phyloP scores from a whole-genome alignment of 2,329 filamentous ascomycete genomes.

The Diaporthe velutina region DNA sequence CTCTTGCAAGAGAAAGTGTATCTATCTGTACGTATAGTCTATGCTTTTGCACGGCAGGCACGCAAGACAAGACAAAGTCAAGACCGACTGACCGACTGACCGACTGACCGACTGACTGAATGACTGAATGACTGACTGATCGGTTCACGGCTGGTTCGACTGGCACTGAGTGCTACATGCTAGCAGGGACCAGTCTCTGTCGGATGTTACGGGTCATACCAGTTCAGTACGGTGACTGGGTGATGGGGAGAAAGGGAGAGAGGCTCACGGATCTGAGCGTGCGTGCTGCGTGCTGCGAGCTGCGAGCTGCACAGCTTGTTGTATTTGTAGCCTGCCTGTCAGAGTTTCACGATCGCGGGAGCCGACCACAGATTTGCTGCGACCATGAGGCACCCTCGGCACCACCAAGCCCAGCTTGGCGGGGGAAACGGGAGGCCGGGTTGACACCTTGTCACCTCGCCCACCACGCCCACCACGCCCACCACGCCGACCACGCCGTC shows the following conservation, averaged over 20 bases:
- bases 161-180: not conserved
- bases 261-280: constrained; percentile 22
- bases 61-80: not conserved
- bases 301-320: not conserved
- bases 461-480: no score
- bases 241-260: not conserved
- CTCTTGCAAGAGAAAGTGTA: constrained; percentile 7
- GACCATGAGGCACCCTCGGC: not conserved
- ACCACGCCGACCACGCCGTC: no score
- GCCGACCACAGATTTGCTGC: constrained; percentile 15
- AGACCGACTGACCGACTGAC: no score
- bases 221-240: constrained; percentile 19
- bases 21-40: not conserved
- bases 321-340: not conserved
- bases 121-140: not conserved
- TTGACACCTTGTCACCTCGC: constrained; percentile 26
- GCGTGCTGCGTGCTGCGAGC: not conserved
- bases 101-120: no score
- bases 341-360: constrained; percentile 28
- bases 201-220: constrained; percentile 4
- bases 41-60: not conserved
- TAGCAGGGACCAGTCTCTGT: not conserved
- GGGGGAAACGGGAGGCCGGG: constrained; percentile 18
- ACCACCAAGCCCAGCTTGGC: constrained; percentile 7
- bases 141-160: not conserved